A percentile compares a stretch with the other conserved stretches of the same genome.
These are phyloP conservation scores for Maudiozyma saulgeensis DNA, from an alignment of 805 yeast genomes.

Conservation along the genomic window DNA sequence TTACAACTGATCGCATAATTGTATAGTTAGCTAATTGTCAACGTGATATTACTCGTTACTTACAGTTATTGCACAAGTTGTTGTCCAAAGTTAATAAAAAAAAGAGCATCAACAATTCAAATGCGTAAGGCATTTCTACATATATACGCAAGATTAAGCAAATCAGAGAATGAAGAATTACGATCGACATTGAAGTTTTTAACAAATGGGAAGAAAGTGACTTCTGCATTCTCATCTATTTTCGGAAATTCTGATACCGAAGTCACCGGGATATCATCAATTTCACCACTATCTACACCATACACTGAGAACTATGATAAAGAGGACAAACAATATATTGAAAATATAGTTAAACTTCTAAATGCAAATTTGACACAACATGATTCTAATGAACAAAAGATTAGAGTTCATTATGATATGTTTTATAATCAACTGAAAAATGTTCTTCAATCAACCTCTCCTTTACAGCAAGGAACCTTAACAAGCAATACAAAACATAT, in stretches of 20 bases:
- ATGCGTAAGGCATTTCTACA: conserved; percentile 18
- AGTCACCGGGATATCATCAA: too few relatives aligned
- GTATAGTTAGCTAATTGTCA: neutral
- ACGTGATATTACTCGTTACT: neutral
- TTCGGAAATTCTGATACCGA: neutral
- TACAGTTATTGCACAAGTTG: too few relatives aligned
- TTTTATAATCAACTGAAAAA: conserved; percentile 16
- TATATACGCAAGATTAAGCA: conserved; percentile 10
- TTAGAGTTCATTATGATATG: conserved; percentile 23
- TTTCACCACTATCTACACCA: neutral
- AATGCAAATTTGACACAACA: conserved; percentile 24
- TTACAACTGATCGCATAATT: too few relatives aligned
- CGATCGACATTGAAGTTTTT: conserved; percentile 20
- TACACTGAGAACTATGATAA: neutral
- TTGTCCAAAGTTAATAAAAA: too few relatives aligned
- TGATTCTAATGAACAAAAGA: conserved; percentile 12
- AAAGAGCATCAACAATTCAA: too few relatives aligned
- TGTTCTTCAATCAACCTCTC: neutral
- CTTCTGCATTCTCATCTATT: conserved; percentile 5
- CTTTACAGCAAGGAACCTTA: neutral
- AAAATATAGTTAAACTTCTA: conserved; percentile 19
- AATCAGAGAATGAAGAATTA: conserved; percentile 19
- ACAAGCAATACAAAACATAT: too few relatives aligned
- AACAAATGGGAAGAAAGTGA: conserved; percentile 11
- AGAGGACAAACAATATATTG: conserved; percentile 14